A percentile compares a stretch with the other conserved stretches of the same genome.
Conservation (phyloP, 768 basidiomycete genomes). For the Calocybe indica region DNA sequence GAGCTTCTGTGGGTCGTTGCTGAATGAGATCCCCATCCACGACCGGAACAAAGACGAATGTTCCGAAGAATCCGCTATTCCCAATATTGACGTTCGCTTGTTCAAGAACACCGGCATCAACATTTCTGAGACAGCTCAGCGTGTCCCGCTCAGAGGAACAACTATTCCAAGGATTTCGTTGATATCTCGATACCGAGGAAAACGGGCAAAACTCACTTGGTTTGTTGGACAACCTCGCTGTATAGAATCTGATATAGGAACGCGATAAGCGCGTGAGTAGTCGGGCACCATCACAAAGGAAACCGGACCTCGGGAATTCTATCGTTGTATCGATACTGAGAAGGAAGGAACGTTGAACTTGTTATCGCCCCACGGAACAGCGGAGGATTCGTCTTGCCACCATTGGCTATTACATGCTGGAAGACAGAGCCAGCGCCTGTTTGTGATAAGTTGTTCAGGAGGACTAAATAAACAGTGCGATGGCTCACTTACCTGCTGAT, state of each 20-base stretch:
- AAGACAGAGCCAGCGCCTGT: constrained; percentile 43
- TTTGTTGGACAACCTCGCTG: constrained; percentile 23
- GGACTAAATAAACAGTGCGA: not conserved
- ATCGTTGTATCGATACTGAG: constrained; percentile 39
- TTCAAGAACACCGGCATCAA: constrained; percentile 24
- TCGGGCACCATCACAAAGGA: not conserved
- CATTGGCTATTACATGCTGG: constrained; percentile 41
- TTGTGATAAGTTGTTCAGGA: not conserved
- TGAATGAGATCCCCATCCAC: constrained; percentile 41
- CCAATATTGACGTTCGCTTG: constrained; percentile 25
- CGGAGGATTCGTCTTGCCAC: constrained; percentile 36
- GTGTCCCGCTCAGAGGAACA: constrained; percentile 27
- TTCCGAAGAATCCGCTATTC: constrained; percentile 28
- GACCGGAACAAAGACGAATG: constrained; percentile 35
- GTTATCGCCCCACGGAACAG: constrained; percentile 40
- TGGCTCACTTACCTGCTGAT: constrained; percentile 37
- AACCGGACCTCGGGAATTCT: constrained; percentile 29
- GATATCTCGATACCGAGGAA: not conserved
- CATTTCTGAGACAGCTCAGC: constrained; percentile 32
- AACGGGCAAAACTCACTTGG: constrained; percentile 21
- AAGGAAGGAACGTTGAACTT: constrained; percentile 39
- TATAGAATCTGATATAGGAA: constrained; percentile 22
- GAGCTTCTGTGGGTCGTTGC: constrained; percentile 31
- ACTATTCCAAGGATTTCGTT: constrained; percentile 12
- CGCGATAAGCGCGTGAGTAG: not conserved